Conservation (phyloP, 345 rosid species). For the Ceriops tagal region DNA sequence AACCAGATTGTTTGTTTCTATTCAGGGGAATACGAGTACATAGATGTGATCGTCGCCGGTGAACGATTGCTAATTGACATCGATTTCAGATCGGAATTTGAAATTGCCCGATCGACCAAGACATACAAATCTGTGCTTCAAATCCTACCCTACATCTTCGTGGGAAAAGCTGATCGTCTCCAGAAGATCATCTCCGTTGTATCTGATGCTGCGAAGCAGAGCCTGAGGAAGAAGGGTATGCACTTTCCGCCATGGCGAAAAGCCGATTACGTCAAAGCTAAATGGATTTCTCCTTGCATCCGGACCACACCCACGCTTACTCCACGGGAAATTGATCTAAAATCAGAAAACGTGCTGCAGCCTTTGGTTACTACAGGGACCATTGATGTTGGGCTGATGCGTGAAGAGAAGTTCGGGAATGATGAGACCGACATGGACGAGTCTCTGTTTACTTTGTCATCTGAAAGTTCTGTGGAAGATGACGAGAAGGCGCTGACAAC, state of each 20-base stretch:
- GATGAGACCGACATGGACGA: constrained; percentile 13
- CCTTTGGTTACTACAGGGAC: neutral
- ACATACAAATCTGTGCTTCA: constrained; percentile 71
- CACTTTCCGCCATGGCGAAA: constrained; percentile 94
- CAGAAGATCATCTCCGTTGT: constrained; percentile 66
- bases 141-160: constrained; percentile 72
- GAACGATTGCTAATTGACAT: constrained; percentile 73
- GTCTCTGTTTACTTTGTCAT: constrained; percentile 9
- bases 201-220: constrained; percentile 85
- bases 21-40: constrained; percentile 86
- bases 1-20: neutral
- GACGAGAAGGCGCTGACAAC: constrained; percentile 11
- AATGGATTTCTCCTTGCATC: constrained; percentile 71
- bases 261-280: constrained; percentile 79
- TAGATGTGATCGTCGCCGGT: constrained; percentile 65
- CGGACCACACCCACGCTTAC: constrained; percentile 20
- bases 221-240: constrained; percentile 93
- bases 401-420: neutral
- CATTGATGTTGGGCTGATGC: neutral
- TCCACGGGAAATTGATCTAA: neutral
- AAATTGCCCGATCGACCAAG: constrained; percentile 75
- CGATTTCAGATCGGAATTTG: constrained; percentile 96
- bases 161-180: constrained; percentile 81
- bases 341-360: constrained; percentile 1
- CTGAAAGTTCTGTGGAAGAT: constrained; percentile 23